Conservation (phyloP, 1,139 yeast genomes). For the Pichia sp. region DNA sequence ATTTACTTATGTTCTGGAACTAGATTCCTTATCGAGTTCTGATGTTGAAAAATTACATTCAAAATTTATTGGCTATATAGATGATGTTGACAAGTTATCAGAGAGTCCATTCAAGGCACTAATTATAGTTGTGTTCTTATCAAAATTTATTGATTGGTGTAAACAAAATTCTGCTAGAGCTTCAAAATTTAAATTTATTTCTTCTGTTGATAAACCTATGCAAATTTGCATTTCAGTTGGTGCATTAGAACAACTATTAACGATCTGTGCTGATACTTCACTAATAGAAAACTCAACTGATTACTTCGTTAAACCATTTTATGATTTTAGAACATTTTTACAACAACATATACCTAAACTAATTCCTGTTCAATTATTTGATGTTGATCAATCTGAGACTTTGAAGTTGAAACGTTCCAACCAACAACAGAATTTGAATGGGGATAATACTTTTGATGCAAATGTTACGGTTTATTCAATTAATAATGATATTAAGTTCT, state of each 20-base stretch:
- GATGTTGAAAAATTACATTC: slow-evolving; percentile 34
- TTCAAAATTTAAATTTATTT: slow-evolving; percentile 37
- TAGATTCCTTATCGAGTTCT: slow-evolving; percentile 28
- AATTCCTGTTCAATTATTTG: slow-evolving; percentile 39
- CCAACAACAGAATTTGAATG: slow-evolving; percentile 20
- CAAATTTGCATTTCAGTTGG: slow-evolving; percentile 54
- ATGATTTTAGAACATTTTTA: slow-evolving; percentile 61
- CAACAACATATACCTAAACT: slow-evolving; percentile 61
- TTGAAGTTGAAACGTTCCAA: slow-evolving; percentile 20
- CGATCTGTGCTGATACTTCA: slow-evolving; percentile 64
- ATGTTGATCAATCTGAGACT: slow-evolving; percentile 33
- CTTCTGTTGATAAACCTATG: slow-evolving; percentile 45
- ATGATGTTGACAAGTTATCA: slow-evolving; percentile 35
- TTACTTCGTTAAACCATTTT: slow-evolving; percentile 33
- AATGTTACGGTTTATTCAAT: slow-evolving; percentile 26
- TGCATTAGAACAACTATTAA: slow-evolving; percentile 72
- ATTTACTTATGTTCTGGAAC: slow-evolving; percentile 38
- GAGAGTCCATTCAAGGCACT: slow-evolving; percentile 53
- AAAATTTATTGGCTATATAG: slow-evolving; percentile 28
- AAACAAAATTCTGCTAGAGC: slow-evolving; percentile 35
- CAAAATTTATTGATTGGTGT: slow-evolving; percentile 68
- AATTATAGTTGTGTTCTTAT: slow-evolving; percentile 53
- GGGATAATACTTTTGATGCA: slow-evolving; percentile 17
- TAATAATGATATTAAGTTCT: slow-evolving; percentile 30
- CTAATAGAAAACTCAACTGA: slow-evolving; percentile 22